These are phyloP conservation scores for Aspergillus clavatus DNA, from an alignment of 2,329 filamentous ascomycete species.

Conservation along the genomic window DNA sequence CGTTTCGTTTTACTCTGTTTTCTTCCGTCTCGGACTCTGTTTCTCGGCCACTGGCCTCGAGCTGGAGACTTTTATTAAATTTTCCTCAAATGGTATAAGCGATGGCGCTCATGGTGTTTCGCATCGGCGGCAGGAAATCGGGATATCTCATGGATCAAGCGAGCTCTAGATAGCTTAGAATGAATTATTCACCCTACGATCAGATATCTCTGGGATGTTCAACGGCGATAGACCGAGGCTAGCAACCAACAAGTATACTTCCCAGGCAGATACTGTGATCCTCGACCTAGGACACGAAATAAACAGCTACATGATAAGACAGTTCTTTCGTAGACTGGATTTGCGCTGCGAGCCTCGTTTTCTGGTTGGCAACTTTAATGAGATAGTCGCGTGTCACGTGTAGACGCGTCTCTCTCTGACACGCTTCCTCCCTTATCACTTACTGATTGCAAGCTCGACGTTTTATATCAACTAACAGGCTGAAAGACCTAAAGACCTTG, in stretches of 20 bases:
- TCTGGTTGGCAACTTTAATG: no score
- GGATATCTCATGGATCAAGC: constrained; percentile 17
- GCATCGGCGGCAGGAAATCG: constrained; percentile 13
- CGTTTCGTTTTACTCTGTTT: constrained; percentile 7
- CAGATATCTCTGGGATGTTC: no score
- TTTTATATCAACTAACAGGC: no score
- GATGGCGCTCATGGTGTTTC: constrained; percentile 32
- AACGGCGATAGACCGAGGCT: no score
- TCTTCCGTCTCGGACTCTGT: constrained; percentile 9
- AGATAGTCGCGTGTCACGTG: constrained; percentile 35
- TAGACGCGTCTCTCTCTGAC: constrained; percentile 27
- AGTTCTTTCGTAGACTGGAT: no score
- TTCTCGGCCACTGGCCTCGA: constrained; percentile 3
- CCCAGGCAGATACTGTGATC: no score
- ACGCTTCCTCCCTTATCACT: constrained; percentile 11
- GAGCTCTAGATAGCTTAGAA: background rate
- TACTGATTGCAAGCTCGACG: background rate
- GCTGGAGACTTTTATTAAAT: background rate
- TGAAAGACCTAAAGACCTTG: background rate
- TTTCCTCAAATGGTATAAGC: constrained; percentile 23
- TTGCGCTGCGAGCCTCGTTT: no score
- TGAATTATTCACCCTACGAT: constrained; percentile 2
- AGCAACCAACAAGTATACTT: no score
- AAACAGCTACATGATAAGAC: no score
- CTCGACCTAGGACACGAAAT: no score